These are phyloP conservation scores for Stachybotrys echinatus DNA, from an alignment of 2,329 filamentous ascomycete species.

Conservation along the genomic window DNA sequence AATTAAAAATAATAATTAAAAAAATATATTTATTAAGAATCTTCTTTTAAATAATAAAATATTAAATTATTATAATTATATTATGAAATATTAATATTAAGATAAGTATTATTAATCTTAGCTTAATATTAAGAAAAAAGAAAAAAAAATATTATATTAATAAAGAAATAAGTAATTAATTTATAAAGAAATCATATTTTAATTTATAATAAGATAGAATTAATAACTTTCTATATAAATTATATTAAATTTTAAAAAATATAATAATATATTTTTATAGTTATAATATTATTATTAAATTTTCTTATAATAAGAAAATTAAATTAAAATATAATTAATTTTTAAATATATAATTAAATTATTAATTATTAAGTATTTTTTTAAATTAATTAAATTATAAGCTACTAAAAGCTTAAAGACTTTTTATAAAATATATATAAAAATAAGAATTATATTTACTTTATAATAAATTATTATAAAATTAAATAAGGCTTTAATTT, in stretches of 20 bases:
- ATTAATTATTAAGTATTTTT: conserved; percentile 1
- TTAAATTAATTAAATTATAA: conserved; percentile 1
- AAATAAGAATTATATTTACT: neutral
- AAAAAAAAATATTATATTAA: conserved; percentile 1
- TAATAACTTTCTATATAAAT: neutral
- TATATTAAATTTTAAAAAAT: neutral
- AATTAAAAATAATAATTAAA: neutral
- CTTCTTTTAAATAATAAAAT: neutral
- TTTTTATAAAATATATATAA: neutral
- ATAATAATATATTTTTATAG: neutral
- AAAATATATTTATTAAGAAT: neutral
- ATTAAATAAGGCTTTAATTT: too few species aligned
- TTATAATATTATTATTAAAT: neutral
- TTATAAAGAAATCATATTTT: conserved; percentile 2
- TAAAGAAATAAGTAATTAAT: neutral
- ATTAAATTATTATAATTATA: conserved; percentile 3
- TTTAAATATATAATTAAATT: neutral
- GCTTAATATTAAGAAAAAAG: neutral
- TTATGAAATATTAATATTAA: too few species aligned
- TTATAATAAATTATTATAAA: neutral
- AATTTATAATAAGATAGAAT: conserved; percentile 3
- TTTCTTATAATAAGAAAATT: neutral
- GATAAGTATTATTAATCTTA: conserved; percentile 1
- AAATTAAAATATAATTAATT: conserved; percentile 2
- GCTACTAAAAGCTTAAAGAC: neutral